These are phyloP conservation scores for Chaetoceros tenuissimus DNA, from an alignment of 108 stramenopile species.

Conservation along the genomic window DNA sequence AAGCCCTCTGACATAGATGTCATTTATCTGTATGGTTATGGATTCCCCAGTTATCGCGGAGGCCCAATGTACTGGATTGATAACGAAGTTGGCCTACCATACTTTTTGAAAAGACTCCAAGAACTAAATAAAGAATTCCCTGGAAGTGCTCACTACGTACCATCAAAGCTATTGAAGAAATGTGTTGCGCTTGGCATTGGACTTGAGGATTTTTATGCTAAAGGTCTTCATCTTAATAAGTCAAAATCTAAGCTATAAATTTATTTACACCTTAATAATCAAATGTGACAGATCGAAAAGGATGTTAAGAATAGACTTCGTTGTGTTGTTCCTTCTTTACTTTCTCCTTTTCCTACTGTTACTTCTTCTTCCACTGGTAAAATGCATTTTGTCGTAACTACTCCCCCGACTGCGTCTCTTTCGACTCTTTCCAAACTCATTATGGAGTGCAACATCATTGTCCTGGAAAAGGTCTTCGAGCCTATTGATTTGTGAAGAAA, in stretches of 20 bases:
- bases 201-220: slow-evolving; percentile 60
- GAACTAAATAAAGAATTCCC: slow-evolving; percentile 47
- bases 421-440: no score
- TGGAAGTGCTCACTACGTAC: slow-evolving; percentile 60
- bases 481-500: no score
- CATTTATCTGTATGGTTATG: slow-evolving; percentile 92
- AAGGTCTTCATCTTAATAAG: slow-evolving; percentile 14
- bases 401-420: no score
- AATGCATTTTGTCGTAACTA: no score
- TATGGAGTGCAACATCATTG: no score
- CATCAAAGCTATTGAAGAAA: slow-evolving; percentile 55
- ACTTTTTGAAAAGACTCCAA: slow-evolving; percentile 39
- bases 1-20: slow-evolving; percentile 93
- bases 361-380: no score
- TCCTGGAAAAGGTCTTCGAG: no score
- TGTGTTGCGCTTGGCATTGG: slow-evolving; percentile 54
- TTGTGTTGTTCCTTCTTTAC: no score
- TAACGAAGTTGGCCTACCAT: slow-evolving; percentile 61
- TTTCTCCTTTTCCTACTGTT: no score
- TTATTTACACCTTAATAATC: no score
- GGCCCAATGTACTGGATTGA: slow-evolving; percentile 93
- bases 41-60: slow-evolving; percentile 88
- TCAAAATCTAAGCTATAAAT: slow-evolving; percentile 5
- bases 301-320: background rate
- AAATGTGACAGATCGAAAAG: background rate